These are phyloP conservation scores for Schoenoplectus triqueter DNA, from an alignment of 202 grass and related monocot genomes.

Conservation along the genomic window DNA sequence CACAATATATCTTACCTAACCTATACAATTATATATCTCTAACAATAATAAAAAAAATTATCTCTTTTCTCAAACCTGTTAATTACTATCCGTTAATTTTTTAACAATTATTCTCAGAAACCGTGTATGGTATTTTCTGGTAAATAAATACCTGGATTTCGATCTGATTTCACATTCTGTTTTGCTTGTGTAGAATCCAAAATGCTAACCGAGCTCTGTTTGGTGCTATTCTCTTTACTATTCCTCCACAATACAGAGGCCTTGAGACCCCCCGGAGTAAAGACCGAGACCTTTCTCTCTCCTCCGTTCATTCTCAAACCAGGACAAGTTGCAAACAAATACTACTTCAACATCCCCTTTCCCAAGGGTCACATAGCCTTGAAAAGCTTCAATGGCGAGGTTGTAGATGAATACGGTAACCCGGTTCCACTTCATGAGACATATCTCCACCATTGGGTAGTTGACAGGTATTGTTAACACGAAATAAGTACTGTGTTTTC, in stretches of 20 bases:
- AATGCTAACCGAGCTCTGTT: slow-evolving; percentile 13
- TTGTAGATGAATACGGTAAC: slow-evolving; percentile 60
- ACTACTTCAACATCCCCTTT: slow-evolving; percentile 50
- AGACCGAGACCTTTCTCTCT: slow-evolving; percentile 66
- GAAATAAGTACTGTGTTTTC: neutral
- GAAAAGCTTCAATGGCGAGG: slow-evolving; percentile 79
- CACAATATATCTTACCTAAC: too few species aligned
- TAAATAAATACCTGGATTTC: neutral
- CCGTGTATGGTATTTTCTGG: neutral
- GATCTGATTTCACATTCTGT: slow-evolving; percentile 4
- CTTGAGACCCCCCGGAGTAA: slow-evolving; percentile 10
- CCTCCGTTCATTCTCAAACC: slow-evolving; percentile 57
- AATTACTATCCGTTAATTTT: too few species aligned
- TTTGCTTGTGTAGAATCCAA: slow-evolving; percentile 14
- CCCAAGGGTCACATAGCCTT: slow-evolving; percentile 71
- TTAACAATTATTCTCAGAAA: too few species aligned
- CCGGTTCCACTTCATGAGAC: slow-evolving; percentile 76
- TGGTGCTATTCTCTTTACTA: slow-evolving; percentile 26
- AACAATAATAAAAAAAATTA: too few species aligned
- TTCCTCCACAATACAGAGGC: slow-evolving; percentile 7
- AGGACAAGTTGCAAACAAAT: slow-evolving; percentile 78
- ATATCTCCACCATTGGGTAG: slow-evolving; percentile 83
- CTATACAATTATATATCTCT: too few species aligned
- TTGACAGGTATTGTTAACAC: slow-evolving; percentile 41
- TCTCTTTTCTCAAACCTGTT: too few species aligned